Conservation (phyloP, 73 alveolate species). For the Breviolum minutum region DNA sequence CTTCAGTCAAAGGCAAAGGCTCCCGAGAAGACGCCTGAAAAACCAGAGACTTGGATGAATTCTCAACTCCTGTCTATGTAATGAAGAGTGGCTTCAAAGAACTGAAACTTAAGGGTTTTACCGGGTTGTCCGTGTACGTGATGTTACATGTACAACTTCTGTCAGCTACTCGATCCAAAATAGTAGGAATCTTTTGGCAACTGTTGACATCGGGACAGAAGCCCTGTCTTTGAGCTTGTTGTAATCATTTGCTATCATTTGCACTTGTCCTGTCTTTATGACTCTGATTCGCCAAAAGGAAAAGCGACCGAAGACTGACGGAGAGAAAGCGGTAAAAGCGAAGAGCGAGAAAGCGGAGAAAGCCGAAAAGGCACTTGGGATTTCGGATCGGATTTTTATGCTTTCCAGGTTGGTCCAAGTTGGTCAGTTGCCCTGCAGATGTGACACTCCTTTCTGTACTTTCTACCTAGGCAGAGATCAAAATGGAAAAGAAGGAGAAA, state of each 20-base stretch:
- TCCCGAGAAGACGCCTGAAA: slow-evolving; percentile 32
- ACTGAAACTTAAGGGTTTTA: neutral
- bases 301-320: neutral
- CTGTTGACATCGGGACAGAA: neutral
- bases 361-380: slow-evolving; percentile 7
- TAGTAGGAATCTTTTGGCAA: neutral
- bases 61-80: neutral
- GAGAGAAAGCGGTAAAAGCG: neutral
- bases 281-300: neutral
- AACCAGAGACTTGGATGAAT: neutral
- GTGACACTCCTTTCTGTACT: neutral
- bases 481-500: slow-evolving; percentile 22
- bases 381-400: no score
- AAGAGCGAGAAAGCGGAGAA: slow-evolving; percentile 1
- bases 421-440: no score
- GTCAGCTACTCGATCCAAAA: neutral
- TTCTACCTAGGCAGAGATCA: neutral
- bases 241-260: neutral
- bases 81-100: neutral
- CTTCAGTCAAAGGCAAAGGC: neutral
- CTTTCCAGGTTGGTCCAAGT: neutral
- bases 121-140: neutral
- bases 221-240: neutral
- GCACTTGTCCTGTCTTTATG: neutral
- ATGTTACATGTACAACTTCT: neutral